A percentile compares a stretch with the other conserved stretches of the same genome.
Conservation (phyloP, 1,284 basidiomycete genomes). For the Porogramme epimiltina region DNA sequence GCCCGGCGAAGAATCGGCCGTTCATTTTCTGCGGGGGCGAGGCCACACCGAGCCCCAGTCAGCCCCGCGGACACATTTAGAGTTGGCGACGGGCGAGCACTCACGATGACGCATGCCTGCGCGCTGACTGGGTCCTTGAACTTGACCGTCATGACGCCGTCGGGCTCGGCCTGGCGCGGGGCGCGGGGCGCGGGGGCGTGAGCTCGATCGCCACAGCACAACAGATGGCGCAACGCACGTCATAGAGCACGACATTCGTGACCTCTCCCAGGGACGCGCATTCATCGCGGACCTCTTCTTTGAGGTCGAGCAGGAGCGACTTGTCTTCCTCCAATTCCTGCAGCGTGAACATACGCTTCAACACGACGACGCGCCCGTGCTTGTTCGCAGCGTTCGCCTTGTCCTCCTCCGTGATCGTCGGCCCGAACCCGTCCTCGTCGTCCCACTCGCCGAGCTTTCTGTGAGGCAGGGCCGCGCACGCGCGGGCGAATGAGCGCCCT, state of each 20-base stretch:
- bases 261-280: slow-evolving; percentile 92
- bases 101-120: slow-evolving; percentile 83
- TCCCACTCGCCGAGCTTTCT: slow-evolving; percentile 89
- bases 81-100: slow-evolving; percentile 31
- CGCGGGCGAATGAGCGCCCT: too few relatives aligned
- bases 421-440: slow-evolving; percentile 83
- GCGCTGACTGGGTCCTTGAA: slow-evolving; percentile 89
- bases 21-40: slow-evolving; percentile 85
- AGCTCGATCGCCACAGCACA: not conserved
- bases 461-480: not conserved
- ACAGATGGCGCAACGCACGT: slow-evolving; percentile 74
- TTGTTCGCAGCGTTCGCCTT: slow-evolving; percentile 47
- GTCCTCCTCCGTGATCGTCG: slow-evolving; percentile 58
- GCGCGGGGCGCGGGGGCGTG: slow-evolving; percentile 1
- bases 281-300: slow-evolving; percentile 96
- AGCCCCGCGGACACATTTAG: not conserved
- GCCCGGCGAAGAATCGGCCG: slow-evolving; percentile 89
- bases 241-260: slow-evolving; percentile 95
- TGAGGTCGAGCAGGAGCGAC: slow-evolving; percentile 87
- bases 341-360: slow-evolving; percentile 95
- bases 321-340: slow-evolving; percentile 89
- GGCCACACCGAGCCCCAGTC: too few relatives aligned
- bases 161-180: slow-evolving; percentile 78
- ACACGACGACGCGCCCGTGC: slow-evolving; percentile 81
- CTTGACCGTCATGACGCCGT: slow-evolving; percentile 96